Evolutionary conservation across 2,329 filamentous ascomycete genomes (phyloP).

Genomic region (Xylariomycetidae sp.): DNA sequence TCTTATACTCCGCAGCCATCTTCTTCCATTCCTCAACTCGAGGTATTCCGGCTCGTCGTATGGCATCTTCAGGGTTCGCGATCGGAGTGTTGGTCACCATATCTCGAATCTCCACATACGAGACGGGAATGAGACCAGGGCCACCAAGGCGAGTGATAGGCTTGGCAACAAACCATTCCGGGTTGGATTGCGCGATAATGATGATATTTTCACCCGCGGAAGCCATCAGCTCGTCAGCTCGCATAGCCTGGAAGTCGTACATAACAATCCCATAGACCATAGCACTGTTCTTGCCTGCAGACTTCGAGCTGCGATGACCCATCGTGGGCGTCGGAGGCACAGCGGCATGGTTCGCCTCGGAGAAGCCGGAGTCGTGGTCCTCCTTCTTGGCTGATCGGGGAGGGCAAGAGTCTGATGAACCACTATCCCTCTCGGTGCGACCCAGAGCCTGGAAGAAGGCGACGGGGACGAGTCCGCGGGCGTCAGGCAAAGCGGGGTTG

Average conservation of each 20-base stretch:
- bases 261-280: conserved; percentile 97
- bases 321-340: conserved; percentile 28
- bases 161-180: conserved; percentile 98
- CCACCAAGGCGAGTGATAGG: conserved; percentile 96
- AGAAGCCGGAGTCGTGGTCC: conserved; percentile 89
- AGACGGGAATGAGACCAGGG: conserved; percentile 90
- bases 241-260: conserved; percentile 92
- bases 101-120: conserved; percentile 92
- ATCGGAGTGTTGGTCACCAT: conserved; percentile 84
- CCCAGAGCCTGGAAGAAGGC: conserved; percentile 89
- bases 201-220: conserved; percentile 96
- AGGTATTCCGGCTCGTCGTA: conserved; percentile 82
- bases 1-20: conserved; percentile 98
- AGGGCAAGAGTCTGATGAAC: conserved; percentile 55
- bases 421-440: conserved; percentile 86
- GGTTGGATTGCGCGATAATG: conserved; percentile 95
- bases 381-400: conserved; percentile 50
- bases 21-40: conserved; percentile 99
- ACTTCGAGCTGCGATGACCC: conserved; percentile 45
- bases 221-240: conserved; percentile 92
- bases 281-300: conserved; percentile 55
- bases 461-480: conserved; percentile 87
- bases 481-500: conserved; percentile 83
- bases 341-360: conserved; percentile 43
- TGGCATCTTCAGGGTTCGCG: conserved; percentile 74